phyloP scores from a whole-genome alignment of 139 green algal genomes.

The Chlamydomonas incerta region DNA sequence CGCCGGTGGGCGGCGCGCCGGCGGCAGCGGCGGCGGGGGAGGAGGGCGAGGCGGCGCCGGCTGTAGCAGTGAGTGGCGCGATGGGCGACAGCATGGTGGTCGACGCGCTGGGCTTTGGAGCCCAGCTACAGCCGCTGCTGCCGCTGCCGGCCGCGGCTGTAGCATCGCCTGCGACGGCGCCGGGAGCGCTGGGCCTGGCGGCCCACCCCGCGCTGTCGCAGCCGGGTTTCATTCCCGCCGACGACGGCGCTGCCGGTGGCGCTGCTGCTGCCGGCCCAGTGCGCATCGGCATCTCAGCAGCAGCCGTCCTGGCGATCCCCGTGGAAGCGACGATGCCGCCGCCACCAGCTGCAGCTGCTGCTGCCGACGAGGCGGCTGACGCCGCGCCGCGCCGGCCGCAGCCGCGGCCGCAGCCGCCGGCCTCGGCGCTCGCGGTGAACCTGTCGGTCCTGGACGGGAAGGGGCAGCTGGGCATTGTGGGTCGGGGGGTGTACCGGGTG shows the following conservation, averaged over 20 bases:
- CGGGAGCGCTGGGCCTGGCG: too few relatives aligned
- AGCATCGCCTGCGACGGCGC: background rate
- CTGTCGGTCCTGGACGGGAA: slow-evolving; percentile 2
- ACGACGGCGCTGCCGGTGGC: too few relatives aligned
- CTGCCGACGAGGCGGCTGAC: too few relatives aligned
- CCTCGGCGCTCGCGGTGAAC: background rate
- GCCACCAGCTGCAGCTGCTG: too few relatives aligned
- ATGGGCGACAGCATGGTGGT: slow-evolving; percentile 29
- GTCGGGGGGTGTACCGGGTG: slow-evolving; percentile 10
- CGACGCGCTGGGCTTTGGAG: slow-evolving; percentile 4
- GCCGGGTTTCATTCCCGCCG: too few relatives aligned
- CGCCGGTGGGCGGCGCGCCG: slow-evolving; percentile 5
- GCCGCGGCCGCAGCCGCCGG: too few relatives aligned
- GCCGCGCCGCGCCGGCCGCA: too few relatives aligned
- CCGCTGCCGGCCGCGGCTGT: background rate
- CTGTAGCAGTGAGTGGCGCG: background rate
- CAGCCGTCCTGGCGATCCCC: too few relatives aligned
- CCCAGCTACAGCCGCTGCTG: background rate
- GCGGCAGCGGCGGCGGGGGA: background rate
- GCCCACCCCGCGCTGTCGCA: too few relatives aligned
- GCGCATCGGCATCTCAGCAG: too few relatives aligned
- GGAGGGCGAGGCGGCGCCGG: background rate
- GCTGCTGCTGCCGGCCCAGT: too few relatives aligned
- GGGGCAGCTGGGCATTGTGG: slow-evolving; percentile 12
- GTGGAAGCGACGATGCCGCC: too few relatives aligned